phyloP scores from a whole-genome alignment of 805 yeast species.

The Cyberlindnera lachancei region DNA sequence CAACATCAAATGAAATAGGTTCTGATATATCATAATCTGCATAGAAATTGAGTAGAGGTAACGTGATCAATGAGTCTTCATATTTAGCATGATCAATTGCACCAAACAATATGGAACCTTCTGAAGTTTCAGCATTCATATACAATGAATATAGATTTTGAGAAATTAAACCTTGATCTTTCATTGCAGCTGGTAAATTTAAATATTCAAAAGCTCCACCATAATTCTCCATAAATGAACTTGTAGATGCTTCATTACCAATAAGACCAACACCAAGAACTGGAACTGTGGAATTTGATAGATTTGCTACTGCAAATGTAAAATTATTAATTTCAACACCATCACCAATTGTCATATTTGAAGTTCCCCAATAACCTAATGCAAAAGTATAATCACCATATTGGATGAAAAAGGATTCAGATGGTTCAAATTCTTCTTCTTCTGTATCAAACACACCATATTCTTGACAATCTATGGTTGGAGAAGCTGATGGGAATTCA shows the following conservation, averaged over 20 bases:
- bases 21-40: conserved; percentile 35
- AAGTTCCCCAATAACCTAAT: conserved; percentile 54
- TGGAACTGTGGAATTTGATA: conserved; percentile 48
- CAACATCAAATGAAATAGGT: conserved; percentile 13
- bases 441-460: conserved; percentile 17
- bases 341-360: conserved; percentile 40
- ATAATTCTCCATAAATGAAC: conserved; percentile 3
- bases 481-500: background rate
- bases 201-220: conserved; percentile 3
- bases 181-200: conserved; percentile 27
- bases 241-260: conserved; percentile 5
- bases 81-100: conserved; percentile 53
- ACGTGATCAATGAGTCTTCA: conserved; percentile 36
- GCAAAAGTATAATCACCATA: conserved; percentile 46
- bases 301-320: conserved; percentile 63
- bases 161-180: conserved; percentile 41
- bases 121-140: conserved; percentile 28
- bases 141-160: conserved; percentile 52
- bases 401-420: conserved; percentile 28
- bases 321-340: conserved; percentile 38
- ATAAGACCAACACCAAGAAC: conserved; percentile 31
- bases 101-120: conserved; percentile 54
- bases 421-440: conserved; percentile 21
- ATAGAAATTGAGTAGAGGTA: conserved; percentile 25
- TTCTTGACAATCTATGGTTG: conserved; percentile 6